Conservation (phyloP, 352 stramenopile species). For the Blastocystis sp. region DNA sequence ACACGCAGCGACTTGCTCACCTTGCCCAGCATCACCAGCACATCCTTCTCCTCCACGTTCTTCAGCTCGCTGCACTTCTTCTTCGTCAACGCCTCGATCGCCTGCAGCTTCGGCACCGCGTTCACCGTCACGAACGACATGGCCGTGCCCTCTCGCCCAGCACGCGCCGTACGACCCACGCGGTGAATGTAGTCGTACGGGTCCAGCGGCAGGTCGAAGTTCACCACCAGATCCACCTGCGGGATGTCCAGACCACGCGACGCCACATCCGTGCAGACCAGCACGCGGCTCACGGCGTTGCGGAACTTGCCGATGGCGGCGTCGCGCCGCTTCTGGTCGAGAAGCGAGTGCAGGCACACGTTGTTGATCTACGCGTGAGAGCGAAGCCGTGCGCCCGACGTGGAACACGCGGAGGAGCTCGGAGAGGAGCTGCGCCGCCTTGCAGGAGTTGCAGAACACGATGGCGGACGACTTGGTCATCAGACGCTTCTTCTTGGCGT, state of each 20-base stretch:
- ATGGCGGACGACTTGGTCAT: conserved; percentile 81
- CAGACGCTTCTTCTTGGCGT: conserved; percentile 76
- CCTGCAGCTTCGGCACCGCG: conserved; percentile 86
- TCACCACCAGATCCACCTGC: conserved; percentile 92
- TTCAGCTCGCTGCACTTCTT: conserved; percentile 89
- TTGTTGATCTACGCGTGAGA: conserved; percentile 80
- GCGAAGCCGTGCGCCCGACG: neutral
- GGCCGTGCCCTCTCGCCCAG: conserved; percentile 86
- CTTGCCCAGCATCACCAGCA: conserved; percentile 91
- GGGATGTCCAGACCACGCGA: conserved; percentile 94
- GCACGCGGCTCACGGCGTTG: conserved; percentile 86
- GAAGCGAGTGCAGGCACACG: conserved; percentile 92
- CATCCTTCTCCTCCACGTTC: conserved; percentile 87
- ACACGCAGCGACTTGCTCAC: conserved; percentile 90
- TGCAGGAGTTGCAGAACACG: conserved; percentile 95
- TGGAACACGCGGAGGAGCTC: conserved; percentile 89
- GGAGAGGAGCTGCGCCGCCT: conserved; percentile 90
- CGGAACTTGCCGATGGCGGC: conserved; percentile 96
- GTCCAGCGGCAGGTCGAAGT: conserved; percentile 92
- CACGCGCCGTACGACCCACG: conserved; percentile 91
- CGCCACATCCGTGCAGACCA: conserved; percentile 96
- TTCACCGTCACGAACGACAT: conserved; percentile 92
- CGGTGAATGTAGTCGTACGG: conserved; percentile 96
- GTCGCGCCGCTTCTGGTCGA: conserved; percentile 90
- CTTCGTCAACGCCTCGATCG: conserved; percentile 88